phyloP scores from a whole-genome alignment of 352 stramenopile species.

The Globisporangium carolinianum region DNA sequence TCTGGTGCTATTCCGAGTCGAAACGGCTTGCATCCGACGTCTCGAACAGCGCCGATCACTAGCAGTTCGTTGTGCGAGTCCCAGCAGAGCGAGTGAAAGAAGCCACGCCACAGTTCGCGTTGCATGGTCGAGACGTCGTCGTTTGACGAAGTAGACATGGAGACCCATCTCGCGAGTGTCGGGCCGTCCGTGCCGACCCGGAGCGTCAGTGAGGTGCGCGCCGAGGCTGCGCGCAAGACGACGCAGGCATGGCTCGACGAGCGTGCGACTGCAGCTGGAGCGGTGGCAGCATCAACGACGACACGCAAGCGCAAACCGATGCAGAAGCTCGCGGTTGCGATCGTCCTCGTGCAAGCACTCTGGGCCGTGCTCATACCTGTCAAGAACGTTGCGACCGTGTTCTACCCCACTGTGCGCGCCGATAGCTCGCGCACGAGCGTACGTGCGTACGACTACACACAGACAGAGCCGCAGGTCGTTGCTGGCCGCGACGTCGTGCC shows the following conservation, averaged over 20 bases:
- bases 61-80: too few species aligned
- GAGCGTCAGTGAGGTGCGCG: background rate
- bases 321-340: slow-evolving; percentile 6
- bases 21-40: too few species aligned
- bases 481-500: slow-evolving; percentile 19
- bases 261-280: background rate
- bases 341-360: slow-evolving; percentile 24
- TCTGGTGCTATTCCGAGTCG: too few species aligned
- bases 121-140: slow-evolving; percentile 5
- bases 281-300: background rate
- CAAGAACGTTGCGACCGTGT: slow-evolving; percentile 34
- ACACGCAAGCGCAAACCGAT: slow-evolving; percentile 2
- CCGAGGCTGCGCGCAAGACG: slow-evolving; percentile 1
- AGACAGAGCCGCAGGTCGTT: slow-evolving; percentile 6
- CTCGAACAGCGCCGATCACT: too few species aligned
- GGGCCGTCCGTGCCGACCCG: slow-evolving; percentile 4
- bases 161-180: slow-evolving; percentile 8
- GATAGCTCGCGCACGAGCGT: slow-evolving; percentile 10
- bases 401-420: slow-evolving; percentile 23
- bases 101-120: background rate
- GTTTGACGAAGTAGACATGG: slow-evolving; percentile 10
- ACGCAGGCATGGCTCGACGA: slow-evolving; percentile 15
- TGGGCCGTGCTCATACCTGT: slow-evolving; percentile 31
- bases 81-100: too few species aligned
- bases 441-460: slow-evolving; percentile 1